Evolutionary conservation across 169 alveolate genomes (phyloP).

Genomic region (Plasmodium coatneyi): DNA sequence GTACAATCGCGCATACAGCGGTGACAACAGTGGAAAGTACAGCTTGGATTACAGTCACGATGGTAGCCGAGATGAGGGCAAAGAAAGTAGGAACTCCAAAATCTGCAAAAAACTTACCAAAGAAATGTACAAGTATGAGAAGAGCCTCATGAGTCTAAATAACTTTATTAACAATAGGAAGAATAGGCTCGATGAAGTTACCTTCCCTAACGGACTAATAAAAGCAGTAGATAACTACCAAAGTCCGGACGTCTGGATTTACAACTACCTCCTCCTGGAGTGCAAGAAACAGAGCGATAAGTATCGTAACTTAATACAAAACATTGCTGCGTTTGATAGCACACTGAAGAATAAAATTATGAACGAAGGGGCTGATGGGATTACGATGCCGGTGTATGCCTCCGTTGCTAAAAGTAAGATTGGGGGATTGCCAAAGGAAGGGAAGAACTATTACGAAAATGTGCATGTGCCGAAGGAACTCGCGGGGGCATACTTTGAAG

Average conservation of each 20-base stretch:
- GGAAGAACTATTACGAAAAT: conserved; percentile 49
- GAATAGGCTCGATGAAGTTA: conserved; percentile 50
- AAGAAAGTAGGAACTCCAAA: background rate
- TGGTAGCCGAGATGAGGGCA: background rate
- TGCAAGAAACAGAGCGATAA: conserved; percentile 53
- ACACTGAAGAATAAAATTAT: conserved; percentile 43
- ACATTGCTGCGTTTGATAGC: conserved; percentile 48
- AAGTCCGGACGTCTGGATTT: conserved; percentile 48
- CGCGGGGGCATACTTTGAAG: conserved; percentile 19
- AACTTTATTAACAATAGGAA: conserved; percentile 35
- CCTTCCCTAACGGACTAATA: conserved; percentile 62
- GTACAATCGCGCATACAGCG: background rate
- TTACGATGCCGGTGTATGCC: conserved; percentile 47
- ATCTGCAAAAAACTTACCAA: conserved; percentile 31
- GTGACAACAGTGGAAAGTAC: background rate
- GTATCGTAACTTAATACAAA: conserved; percentile 60
- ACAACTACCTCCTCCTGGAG: conserved; percentile 59
- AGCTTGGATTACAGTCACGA: background rate
- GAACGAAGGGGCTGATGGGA: background rate
- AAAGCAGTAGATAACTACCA: conserved; percentile 70
- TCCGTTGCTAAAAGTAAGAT: background rate
- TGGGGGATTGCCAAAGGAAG: background rate
- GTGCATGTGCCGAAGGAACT: conserved; percentile 69
- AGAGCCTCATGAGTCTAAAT: conserved; percentile 35
- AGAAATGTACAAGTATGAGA: conserved; percentile 74